These are phyloP conservation scores for Cyclotella choctawhatcheeana DNA, from an alignment of 108 stramenopile genomes.

Conservation along the genomic window DNA sequence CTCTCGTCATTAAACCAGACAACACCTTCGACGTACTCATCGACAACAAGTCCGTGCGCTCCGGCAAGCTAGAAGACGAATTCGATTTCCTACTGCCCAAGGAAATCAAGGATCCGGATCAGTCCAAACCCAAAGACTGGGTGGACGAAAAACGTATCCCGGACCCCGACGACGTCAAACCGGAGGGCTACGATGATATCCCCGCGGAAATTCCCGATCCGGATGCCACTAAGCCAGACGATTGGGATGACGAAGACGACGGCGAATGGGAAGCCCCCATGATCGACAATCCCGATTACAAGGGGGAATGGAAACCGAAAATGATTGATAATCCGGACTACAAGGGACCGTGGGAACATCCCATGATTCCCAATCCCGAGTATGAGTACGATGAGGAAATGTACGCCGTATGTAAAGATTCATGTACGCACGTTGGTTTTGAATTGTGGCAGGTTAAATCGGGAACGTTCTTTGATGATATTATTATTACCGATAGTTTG, in stretches of 20 bases:
- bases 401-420: constrained; percentile 95
- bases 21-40: constrained; percentile 98
- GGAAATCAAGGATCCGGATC: constrained; percentile 96
- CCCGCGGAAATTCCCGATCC: constrained; percentile 94
- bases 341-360: constrained; percentile 96
- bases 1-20: constrained; percentile 92
- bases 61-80: constrained; percentile 93
- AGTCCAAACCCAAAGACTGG: constrained; percentile 97
- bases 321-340: constrained; percentile 98
- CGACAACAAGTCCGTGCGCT: constrained; percentile 94
- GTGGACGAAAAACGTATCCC: constrained; percentile 94
- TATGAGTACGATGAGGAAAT: constrained; percentile 88
- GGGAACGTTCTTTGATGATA: constrained; percentile 99
- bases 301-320: constrained; percentile 94
- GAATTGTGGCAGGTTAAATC: constrained; percentile 99
- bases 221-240: constrained; percentile 93
- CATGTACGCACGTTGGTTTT: constrained; percentile 97
- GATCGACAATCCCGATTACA: constrained; percentile 98
- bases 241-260: constrained; percentile 99
- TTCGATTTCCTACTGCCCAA: constrained; percentile 93
- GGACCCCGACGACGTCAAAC: constrained; percentile 97
- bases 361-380: constrained; percentile 95
- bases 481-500: constrained; percentile 96
- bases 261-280: constrained; percentile 97
- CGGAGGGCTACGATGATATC: constrained; percentile 96